A percentile compares a stretch with the other conserved stretches of the same genome.
Conservation (phyloP, 1,139 yeast genomes). For the Candida tropicalis region DNA sequence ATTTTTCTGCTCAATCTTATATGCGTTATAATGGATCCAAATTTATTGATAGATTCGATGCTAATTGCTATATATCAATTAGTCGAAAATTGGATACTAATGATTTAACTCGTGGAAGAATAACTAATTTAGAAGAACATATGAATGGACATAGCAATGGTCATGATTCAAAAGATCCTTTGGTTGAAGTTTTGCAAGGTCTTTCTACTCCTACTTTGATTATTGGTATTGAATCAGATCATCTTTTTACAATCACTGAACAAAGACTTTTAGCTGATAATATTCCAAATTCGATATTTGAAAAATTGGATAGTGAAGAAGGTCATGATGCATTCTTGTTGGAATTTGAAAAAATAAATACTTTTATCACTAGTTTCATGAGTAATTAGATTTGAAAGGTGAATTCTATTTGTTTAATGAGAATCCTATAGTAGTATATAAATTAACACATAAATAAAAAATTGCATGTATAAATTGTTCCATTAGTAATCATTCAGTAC, state of each 20-base stretch:
- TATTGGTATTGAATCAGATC: constrained; percentile 91
- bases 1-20: constrained; percentile 93
- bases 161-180: constrained; percentile 36
- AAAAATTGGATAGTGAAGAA: constrained; percentile 86
- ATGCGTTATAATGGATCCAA: constrained; percentile 91
- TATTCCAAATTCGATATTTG: constrained; percentile 69
- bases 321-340: constrained; percentile 96
- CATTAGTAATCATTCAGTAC: no score
- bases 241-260: constrained; percentile 87
- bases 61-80: constrained; percentile 92
- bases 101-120: constrained; percentile 83
- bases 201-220: constrained; percentile 76
- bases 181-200: constrained; percentile 47
- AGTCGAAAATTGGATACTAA: constrained; percentile 94
- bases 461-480: no score
- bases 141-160: constrained; percentile 3
- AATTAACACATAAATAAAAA: no score
- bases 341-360: constrained; percentile 82
- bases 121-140: constrained; percentile 32
- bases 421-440: no score
- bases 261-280: constrained; percentile 80
- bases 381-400: neutral
- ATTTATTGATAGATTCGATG: constrained; percentile 87
- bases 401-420: no score
- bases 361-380: constrained; percentile 4